A percentile compares a stretch with the other conserved stretches of the same genome.
Conservation (phyloP, 768 basidiomycete species). For the Dictyophora rubrovolvata region DNA sequence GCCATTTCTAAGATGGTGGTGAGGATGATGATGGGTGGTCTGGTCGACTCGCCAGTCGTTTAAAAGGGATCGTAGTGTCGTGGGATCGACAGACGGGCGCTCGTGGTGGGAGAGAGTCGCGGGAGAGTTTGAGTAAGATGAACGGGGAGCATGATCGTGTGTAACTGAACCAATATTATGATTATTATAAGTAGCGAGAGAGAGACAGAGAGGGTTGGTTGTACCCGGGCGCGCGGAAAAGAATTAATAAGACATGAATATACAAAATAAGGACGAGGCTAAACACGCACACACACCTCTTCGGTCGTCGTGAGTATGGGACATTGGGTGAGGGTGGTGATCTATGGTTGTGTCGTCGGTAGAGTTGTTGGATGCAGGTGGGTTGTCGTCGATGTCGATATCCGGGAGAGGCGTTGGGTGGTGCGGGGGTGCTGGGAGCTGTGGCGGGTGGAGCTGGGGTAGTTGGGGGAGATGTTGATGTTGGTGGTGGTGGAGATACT, state of each 20-base stretch:
- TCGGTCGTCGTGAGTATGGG: neutral
- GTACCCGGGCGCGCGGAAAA: too few relatives aligned
- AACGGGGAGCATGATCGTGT: slow-evolving; percentile 23
- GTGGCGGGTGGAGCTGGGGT: neutral
- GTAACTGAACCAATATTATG: slow-evolving; percentile 20
- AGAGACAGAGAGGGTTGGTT: slow-evolving; percentile 32
- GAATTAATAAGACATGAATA: neutral
- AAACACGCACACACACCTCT: neutral
- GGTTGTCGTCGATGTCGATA: neutral
- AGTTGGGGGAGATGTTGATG: slow-evolving; percentile 2
- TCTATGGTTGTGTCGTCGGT: neutral
- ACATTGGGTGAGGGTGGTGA: neutral
- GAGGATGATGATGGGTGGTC: slow-evolving; percentile 22
- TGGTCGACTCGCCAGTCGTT: slow-evolving; percentile 31
- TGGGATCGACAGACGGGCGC: slow-evolving; percentile 23
- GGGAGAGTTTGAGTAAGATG: slow-evolving; percentile 16
- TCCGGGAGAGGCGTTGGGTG: neutral
- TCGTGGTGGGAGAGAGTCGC: slow-evolving; percentile 20
- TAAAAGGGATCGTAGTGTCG: slow-evolving; percentile 26
- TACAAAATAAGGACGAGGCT: neutral
- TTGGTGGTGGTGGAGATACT: slow-evolving; percentile 7
- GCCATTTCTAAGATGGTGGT: slow-evolving; percentile 1
- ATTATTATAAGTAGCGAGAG: slow-evolving; percentile 27
- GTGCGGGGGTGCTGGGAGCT: neutral
- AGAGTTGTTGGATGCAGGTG: neutral